Base-by-base conservation (phyloP, 2,329 filamentous ascomycete species). In the Colletotrichum neosansevieriae region DNA sequence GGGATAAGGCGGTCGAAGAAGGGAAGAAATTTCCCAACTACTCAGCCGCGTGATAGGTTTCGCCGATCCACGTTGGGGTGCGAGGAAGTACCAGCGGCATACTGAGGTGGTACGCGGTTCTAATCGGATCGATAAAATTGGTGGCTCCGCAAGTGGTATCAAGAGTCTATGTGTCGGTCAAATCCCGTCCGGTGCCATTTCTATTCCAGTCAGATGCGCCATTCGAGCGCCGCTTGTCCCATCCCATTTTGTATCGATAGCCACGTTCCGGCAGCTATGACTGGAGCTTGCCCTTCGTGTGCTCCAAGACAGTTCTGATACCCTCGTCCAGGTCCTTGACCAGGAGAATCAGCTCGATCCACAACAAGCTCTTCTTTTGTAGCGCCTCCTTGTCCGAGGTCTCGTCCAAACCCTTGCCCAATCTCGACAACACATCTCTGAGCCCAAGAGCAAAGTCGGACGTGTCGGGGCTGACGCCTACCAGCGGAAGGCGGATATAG, bases 371-470 rank as follows among this genome's bases (percentile, higher is more conserved):
- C 77, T 86, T 89, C 67, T 76, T 79, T 15, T 80, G 78, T 57
- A 91, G 75, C 53, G 73, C 78, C 11, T 74, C 71, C 74, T 79
- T 83, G 72, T 89, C 82, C 19, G 81, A 80, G 2, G 83, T 84
- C 12, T 75, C 78, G 34, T 80, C 79, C 62, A 86, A 67, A 4
- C 81, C 81, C 21, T 77, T 82, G 74, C 86, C 90, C 70, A 98
- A 78, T 51, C 85, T 82, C 1, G 84, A 82, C 59, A 98, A 82
- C 7, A 89, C 86, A 67, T 87, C 84, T 57, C 89, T 87, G 69
- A 98, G 80, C 54, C 89, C 91, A 47, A 85, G 83, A 6, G 94
- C 92, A 78, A 97, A 97, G 4, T 89, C 88, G 7, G 90, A 83
- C 3, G 91, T 91, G 38, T 83, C 82, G 5, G 86, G 78, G 29